phyloP scores from a whole-genome alignment of 495 filamentous ascomycete species.

The Neurospora discreta region DNA sequence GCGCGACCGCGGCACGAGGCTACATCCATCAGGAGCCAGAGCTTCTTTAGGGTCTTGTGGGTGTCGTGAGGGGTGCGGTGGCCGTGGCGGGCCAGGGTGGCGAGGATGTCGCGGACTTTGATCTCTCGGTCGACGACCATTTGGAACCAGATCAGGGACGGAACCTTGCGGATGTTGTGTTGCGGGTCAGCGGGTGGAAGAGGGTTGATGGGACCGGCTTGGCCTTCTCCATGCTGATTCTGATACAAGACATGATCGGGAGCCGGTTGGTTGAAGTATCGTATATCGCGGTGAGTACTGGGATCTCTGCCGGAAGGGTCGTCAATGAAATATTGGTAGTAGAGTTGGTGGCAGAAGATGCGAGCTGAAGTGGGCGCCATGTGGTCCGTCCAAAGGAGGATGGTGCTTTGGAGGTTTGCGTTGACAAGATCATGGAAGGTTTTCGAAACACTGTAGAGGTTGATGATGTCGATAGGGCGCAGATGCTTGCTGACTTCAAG shows the following conservation, averaged over 20 bases:
- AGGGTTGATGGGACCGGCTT: constrained; percentile 1
- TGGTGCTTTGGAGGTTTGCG: constrained; percentile 27
- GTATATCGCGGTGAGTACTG: constrained; percentile 8
- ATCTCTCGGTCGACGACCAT: constrained; percentile 19
- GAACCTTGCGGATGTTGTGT: constrained; percentile 12
- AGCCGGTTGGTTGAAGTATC: constrained; percentile 2
- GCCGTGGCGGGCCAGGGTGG: constrained; percentile 37
- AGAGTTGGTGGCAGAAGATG: constrained; percentile 43
- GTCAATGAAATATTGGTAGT: constrained; percentile 35
- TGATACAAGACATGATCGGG: background rate
- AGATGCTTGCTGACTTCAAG: constrained; percentile 41
- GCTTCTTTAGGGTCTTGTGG: constrained; percentile 38
- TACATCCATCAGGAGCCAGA: constrained; percentile 59
- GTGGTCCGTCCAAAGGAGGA: constrained; percentile 12
- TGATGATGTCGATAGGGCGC: constrained; percentile 35
- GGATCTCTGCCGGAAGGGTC: constrained; percentile 31
- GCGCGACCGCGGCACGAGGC: constrained; percentile 37
- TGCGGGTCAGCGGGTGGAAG: background rate
- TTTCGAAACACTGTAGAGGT: constrained; percentile 46
- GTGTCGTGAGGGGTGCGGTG: constrained; percentile 38
- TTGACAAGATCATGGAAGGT: constrained; percentile 44
- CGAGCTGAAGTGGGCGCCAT: constrained; percentile 33
- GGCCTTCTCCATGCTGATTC: background rate
- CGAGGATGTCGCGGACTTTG: constrained; percentile 40
- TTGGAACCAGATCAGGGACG: constrained; percentile 20